phyloP scores from a whole-genome alignment of 208 protist species.

The Porcisia hertigi region DNA sequence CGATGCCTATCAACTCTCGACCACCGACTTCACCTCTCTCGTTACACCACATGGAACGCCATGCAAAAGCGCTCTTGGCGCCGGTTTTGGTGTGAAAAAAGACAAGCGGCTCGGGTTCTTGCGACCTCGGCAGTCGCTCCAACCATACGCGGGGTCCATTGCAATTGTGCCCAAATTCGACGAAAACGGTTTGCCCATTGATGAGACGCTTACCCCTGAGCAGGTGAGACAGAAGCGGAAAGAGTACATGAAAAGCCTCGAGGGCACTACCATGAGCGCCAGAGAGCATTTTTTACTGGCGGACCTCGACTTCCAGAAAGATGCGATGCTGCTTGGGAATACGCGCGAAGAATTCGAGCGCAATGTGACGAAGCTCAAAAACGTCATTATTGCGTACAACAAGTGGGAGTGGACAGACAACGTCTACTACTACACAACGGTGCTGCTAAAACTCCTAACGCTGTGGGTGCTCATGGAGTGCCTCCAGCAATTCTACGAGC shows the following conservation, averaged over 20 bases:
- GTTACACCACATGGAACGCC: conserved; percentile 61
- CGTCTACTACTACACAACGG: conserved; percentile 81
- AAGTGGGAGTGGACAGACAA: conserved; percentile 88
- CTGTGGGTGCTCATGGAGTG: conserved; percentile 77
- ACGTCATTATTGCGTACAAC: conserved; percentile 79
- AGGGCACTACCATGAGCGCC: conserved; percentile 77
- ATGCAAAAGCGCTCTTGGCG: conserved; percentile 59
- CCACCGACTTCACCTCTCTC: conserved; percentile 77
- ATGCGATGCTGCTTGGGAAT: conserved; percentile 79
- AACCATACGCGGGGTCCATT: conserved; percentile 53
- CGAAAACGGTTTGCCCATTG: conserved; percentile 69
- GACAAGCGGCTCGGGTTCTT: conserved; percentile 88
- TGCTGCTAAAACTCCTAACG: conserved; percentile 67
- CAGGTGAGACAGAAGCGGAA: conserved; percentile 69
- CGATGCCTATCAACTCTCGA: conserved; percentile 75
- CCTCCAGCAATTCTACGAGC: conserved; percentile 80
- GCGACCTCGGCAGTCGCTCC: conserved; percentile 61
- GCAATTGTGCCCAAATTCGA: conserved; percentile 61
- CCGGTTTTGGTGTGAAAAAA: conserved; percentile 76
- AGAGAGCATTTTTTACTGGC: conserved; percentile 88
- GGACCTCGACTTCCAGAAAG: conserved; percentile 88
- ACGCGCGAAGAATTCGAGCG: conserved; percentile 82
- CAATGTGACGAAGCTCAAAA: conserved; percentile 79
- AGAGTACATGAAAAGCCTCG: conserved; percentile 83
- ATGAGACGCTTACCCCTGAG: conserved; percentile 58